Evolutionary conservation across 1,284 basidiomycete species (phyloP).

Genomic region (Testicularia cyperi): DNA sequence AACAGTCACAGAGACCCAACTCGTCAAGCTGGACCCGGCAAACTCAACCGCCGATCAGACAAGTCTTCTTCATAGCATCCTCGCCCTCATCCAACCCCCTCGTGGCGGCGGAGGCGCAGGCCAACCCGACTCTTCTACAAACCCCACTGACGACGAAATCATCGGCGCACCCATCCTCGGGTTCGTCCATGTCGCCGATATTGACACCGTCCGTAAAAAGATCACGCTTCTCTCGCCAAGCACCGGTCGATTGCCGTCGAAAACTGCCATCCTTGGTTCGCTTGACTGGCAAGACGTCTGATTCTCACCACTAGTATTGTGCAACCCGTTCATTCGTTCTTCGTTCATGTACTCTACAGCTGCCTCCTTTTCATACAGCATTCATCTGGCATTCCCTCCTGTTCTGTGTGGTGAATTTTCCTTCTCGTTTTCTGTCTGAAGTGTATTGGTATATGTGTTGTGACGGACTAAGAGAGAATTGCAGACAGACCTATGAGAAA

Average conservation of each 20-base stretch:
- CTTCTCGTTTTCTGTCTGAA: no score
- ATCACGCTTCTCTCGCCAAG: slow-evolving; percentile 53
- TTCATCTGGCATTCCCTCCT: no score
- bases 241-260: slow-evolving; percentile 49
- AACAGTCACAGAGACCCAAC: slow-evolving; percentile 51
- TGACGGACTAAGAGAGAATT: no score
- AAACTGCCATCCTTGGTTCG: slow-evolving; percentile 53
- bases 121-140: slow-evolving; percentile 28
- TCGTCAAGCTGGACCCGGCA: slow-evolving; percentile 52
- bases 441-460: no score
- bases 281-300: slow-evolving; percentile 6
- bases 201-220: slow-evolving; percentile 51
- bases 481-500: no score
- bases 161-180: slow-evolving; percentile 50
- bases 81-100: slow-evolving; percentile 54
- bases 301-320: slow-evolving; percentile 2
- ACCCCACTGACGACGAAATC: slow-evolving; percentile 47
- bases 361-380: not conserved
- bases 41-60: slow-evolving; percentile 51
- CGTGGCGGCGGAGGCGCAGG: slow-evolving; percentile 40
- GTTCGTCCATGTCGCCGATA: slow-evolving; percentile 54
- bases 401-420: no score
- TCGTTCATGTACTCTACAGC: no score
- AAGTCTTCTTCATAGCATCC: slow-evolving; percentile 45
- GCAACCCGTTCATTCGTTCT: no score